Evolutionary conservation across 2,329 filamentous ascomycete genomes (phyloP).

Genomic region (Passalora sequoiae): DNA sequence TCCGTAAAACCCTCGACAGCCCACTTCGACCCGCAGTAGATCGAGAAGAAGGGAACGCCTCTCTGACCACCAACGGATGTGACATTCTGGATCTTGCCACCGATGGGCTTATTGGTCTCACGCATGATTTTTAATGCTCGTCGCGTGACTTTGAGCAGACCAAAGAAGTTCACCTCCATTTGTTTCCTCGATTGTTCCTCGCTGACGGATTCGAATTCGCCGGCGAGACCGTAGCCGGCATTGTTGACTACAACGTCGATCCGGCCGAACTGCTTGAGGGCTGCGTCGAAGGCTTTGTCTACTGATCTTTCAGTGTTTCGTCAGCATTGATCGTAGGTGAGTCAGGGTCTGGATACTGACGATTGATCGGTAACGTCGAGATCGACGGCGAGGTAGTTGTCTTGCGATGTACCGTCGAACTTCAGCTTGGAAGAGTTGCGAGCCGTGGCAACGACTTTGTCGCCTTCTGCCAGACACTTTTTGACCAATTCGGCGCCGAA

Average conservation of each 20-base stretch:
- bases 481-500: slow-evolving; percentile 45
- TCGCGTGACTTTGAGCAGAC: slow-evolving; percentile 51
- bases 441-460: slow-evolving; percentile 44
- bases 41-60: slow-evolving; percentile 39
- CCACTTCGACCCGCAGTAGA: slow-evolving; percentile 43
- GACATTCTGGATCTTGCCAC: slow-evolving; percentile 53
- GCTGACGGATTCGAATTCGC: slow-evolving; percentile 50
- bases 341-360: slow-evolving; percentile 31
- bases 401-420: slow-evolving; percentile 37
- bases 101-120: slow-evolving; percentile 40
- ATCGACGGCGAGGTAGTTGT: slow-evolving; percentile 47
- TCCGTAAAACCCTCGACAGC: slow-evolving; percentile 48
- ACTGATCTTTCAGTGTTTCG: slow-evolving; percentile 36
- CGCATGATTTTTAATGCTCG: slow-evolving; percentile 43
- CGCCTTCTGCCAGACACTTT: slow-evolving; percentile 39
- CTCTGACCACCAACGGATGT: slow-evolving; percentile 50
- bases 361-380: slow-evolving; percentile 49
- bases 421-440: slow-evolving; percentile 42
- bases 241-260: slow-evolving; percentile 49
- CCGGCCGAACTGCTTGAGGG: slow-evolving; percentile 48
- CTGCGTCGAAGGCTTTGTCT: slow-evolving; percentile 42
- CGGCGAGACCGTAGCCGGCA: slow-evolving; percentile 53
- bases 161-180: slow-evolving; percentile 58
- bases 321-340: slow-evolving; percentile 40
- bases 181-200: slow-evolving; percentile 48